These are phyloP conservation scores for Ustulina deusta DNA, from an alignment of 2,329 filamentous ascomycete genomes.

Conservation along the genomic window DNA sequence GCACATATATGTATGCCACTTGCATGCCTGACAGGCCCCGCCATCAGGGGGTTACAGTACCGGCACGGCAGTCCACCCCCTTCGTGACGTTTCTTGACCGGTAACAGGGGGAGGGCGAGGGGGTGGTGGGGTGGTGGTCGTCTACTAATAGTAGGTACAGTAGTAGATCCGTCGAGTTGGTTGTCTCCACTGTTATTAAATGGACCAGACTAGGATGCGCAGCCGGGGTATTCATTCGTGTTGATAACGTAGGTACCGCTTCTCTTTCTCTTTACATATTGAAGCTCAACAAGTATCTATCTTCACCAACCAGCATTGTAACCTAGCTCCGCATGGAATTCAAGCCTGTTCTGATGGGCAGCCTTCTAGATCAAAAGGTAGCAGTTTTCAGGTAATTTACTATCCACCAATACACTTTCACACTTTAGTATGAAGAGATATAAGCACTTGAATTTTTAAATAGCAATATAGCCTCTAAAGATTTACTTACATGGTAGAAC, in stretches of 20 bases:
- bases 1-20: slow-evolving; percentile 6
- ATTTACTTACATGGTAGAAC: background rate
- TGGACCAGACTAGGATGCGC: background rate
- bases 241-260: too few species aligned
- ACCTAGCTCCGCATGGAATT: background rate
- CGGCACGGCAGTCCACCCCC: too few species aligned
- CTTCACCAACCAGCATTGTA: background rate
- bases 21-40: background rate
- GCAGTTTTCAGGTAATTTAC: background rate
- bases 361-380: too few species aligned
- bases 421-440: too few species aligned
- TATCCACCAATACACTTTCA: background rate
- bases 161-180: too few species aligned
- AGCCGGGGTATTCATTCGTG: too few species aligned
- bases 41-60: background rate
- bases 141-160: too few species aligned
- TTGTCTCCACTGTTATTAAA: too few species aligned
- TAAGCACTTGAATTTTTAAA: background rate
- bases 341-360: background rate
- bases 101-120: background rate
- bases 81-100: slow-evolving; percentile 3
- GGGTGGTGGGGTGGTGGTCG: background rate
- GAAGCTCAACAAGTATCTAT: background rate
- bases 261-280: too few species aligned
- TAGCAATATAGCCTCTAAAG: background rate